These are phyloP conservation scores for Blastobotrys apis DNA, from an alignment of 1,139 yeast species.

Conservation along the genomic window DNA sequence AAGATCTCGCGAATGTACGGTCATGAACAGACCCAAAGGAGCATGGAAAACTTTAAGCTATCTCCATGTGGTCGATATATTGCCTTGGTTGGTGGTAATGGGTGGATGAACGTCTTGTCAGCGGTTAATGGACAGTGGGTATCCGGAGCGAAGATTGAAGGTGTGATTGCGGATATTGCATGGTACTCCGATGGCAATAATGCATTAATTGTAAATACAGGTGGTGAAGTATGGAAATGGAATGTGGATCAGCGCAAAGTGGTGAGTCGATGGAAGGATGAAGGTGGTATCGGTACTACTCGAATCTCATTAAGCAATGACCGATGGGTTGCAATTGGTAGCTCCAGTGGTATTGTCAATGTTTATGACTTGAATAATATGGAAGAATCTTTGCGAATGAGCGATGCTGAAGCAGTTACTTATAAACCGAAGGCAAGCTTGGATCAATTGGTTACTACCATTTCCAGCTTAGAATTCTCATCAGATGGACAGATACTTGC, in stretches of 20 bases:
- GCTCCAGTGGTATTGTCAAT: conserved; percentile 84
- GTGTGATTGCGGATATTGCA: conserved; percentile 72
- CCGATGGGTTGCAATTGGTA: conserved; percentile 86
- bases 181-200: conserved; percentile 54
- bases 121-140: conserved; percentile 81
- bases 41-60: conserved; percentile 80
- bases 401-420: conserved; percentile 25
- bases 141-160: conserved; percentile 83
- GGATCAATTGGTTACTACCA: conserved; percentile 78
- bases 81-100: conserved; percentile 77
- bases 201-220: conserved; percentile 58
- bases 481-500: conserved; percentile 87
- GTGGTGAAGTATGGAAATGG: conserved; percentile 94
- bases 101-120: conserved; percentile 82
- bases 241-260: conserved; percentile 49
- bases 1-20: conserved; percentile 89
- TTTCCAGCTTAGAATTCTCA: conserved; percentile 69
- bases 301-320: conserved; percentile 66
- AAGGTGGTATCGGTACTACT: conserved; percentile 81
- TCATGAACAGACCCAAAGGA: conserved; percentile 74
- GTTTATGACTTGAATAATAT: conserved; percentile 59
- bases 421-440: conserved; percentile 46
- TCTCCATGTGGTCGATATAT: conserved; percentile 67
- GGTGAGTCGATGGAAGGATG: conserved; percentile 74
- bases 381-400: conserved; percentile 26